Base-by-base conservation (phyloP, 108 stramenopile genomes). In the Chaetoceros tenuissimus region DNA sequence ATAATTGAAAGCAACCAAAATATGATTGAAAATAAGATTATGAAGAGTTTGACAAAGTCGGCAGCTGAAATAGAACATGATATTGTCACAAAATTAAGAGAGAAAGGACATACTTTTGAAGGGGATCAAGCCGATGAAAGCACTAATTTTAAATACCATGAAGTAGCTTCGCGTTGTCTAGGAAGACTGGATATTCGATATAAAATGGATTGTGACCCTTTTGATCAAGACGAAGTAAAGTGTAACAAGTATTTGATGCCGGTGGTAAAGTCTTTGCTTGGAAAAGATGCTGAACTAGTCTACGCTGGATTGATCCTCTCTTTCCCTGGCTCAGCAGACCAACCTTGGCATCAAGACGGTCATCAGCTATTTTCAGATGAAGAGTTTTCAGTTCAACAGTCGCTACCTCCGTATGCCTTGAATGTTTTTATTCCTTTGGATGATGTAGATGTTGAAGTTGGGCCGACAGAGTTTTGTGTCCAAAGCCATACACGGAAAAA, bases 291-390 rank as follows among this genome's bases (percentile, higher is more conserved):
- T 22, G 53, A 79, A 51, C 60, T 80, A 23, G 75, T 80, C 17
- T 77, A 80, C 55, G 62, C 68, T 0, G 79, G 79, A 24, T 48
- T 70, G 25, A 77, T 80, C 25, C 63, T 73, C 21, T 63, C 56
- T 16, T 73, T 66, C 64, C 75, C 75, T 0, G 66, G 47, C 8
- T 72, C 69, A 19, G 28, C 22, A 8, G 60, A 73, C 52, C 75
- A 80, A 67, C 79, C 79, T 1, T 80, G 79, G 79, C 79, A 80
- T 61, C 63, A 64, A 49, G 79, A 80, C 68, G 79, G 79, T 19
- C 30, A 24, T 19, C 53, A 72, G 23, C 31, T 80, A 20, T 80
- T 80, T 56, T 66, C 66, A 3, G 70, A 78, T 46, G 17, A 46
- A 16, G n/a, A 46, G 22, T 51, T 51, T 51, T 25, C 22, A 18